A percentile compares a stretch with the other conserved stretches of the same genome.
Conservation (phyloP, 768 basidiomycete species). For the Leucocoprinus sp. region DNA sequence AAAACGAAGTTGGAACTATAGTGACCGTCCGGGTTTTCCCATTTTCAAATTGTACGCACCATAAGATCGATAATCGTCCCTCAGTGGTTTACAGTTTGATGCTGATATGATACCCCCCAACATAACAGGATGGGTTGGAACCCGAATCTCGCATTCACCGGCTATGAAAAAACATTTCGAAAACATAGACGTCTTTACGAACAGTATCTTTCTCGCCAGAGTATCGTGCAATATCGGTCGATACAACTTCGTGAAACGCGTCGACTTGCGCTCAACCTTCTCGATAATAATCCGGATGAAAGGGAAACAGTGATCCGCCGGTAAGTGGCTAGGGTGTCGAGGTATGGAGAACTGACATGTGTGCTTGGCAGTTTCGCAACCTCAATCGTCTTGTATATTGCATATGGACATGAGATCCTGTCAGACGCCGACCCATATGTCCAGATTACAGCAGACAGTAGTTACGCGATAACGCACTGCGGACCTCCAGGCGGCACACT, state of each 20-base stretch:
- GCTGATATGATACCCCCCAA: no score
- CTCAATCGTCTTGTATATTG: background rate
- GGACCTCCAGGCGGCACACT: conserved; percentile 2
- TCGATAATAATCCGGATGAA: background rate
- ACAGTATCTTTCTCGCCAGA: background rate
- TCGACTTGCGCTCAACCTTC: background rate
- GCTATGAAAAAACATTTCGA: conserved; percentile 1
- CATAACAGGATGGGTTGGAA: background rate
- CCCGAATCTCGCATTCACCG: background rate
- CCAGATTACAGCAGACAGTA: background rate
- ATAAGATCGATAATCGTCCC: background rate
- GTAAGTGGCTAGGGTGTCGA: background rate
- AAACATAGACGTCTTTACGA: conserved; percentile 6
- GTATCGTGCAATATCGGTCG: background rate
- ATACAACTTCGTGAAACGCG: background rate
- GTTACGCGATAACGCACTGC: conserved; percentile 5
- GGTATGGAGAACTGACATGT: no score
- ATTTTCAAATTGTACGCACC: conserved; percentile 1
- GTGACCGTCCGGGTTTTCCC: background rate
- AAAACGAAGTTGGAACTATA: conserved; percentile 14
- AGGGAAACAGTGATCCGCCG: background rate
- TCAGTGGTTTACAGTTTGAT: background rate
- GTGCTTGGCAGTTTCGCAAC: background rate
- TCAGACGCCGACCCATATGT: background rate
- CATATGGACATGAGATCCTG: conserved; percentile 2